Base-by-base conservation (phyloP, 441 rosid genomes). In the Mallotus japonicus region DNA sequence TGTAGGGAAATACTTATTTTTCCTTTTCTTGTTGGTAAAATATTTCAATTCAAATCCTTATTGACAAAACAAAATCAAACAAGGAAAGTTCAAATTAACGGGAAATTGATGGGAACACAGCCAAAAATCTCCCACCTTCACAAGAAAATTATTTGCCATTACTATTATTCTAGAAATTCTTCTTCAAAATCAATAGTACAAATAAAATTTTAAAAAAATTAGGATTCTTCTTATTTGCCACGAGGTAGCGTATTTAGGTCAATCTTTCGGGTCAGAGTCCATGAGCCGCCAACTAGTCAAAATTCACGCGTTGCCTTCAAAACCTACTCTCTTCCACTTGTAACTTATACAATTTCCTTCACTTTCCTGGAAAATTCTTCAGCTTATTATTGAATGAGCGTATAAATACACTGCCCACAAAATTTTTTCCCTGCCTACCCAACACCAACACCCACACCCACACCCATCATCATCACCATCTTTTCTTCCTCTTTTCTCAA, bases 211-310 rank as follows among this genome's bases (percentile, higher is more conserved):
- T 10, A 10, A 46, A 19, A 4, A 22, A 8, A 10, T 59, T 19
- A 51, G 6, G 24, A 16, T 13, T 17, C 17, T 63, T 62, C 54
- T 5, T 10, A 62, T 17, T 15, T 40, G 32, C 68, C 55, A 51
- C 62, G 68, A 49, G 68, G 61, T 55, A 61, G 44, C 59, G 10
- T n/a, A 4, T 58, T 50, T 22, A 22, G 44, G 68, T 62, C 53
- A 51, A 11, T 37, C 40, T 22, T 10, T 11, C 8, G 0, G 14
- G 50, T 6, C 63, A 49, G 64, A 54, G 69, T 75, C 78, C 69
- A 54, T n/a, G 16, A 62, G 73, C 73, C 78, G 73, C 78, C 78
- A 28, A 44, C n/a, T 50, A 70, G 70, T 70, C 74, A 75, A 75
- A 67, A 14, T 8, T 28, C 65, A 69, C 78, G 78, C 62, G 73